Conservation (phyloP, 1,139 yeast genomes). For the Debaryomyces singareniensis region DNA sequence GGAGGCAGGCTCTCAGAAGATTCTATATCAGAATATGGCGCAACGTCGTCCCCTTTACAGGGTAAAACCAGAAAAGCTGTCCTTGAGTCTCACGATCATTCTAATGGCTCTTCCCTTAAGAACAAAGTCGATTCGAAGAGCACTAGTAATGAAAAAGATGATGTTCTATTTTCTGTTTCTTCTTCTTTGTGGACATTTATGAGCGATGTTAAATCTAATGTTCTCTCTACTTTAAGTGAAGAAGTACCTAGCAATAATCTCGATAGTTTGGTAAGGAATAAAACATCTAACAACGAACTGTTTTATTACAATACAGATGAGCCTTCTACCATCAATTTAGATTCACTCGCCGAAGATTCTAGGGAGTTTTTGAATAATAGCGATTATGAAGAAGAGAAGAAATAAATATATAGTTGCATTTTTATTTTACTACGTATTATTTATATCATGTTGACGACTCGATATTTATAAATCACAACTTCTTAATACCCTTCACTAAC, state of each 20-base stretch:
- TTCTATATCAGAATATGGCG: neutral
- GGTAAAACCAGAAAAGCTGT: neutral
- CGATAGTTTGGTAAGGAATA: neutral
- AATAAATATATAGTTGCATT: no score
- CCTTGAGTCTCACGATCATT: neutral
- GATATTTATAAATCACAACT: no score
- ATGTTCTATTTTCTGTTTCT: slow-evolving; percentile 38
- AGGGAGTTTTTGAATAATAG: slow-evolving; percentile 2
- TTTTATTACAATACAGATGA: slow-evolving; percentile 1
- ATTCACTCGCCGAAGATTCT: neutral
- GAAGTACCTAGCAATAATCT: slow-evolving; percentile 10
- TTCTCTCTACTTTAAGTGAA: slow-evolving; percentile 29
- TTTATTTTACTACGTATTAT: no score
- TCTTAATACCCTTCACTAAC: slow-evolving; percentile 36
- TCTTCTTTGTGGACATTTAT: slow-evolving; percentile 43
- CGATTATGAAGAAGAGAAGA: slow-evolving; percentile 1
- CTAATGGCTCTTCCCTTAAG: neutral
- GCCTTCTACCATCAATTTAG: slow-evolving; percentile 1
- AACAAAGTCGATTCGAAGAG: neutral
- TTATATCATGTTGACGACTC: no score
- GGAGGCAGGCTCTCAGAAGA: slow-evolving; percentile 3
- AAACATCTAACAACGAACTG: neutral
- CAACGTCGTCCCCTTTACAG: neutral
- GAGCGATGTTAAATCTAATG: slow-evolving; percentile 36
- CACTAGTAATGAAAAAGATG: slow-evolving; percentile 14